phyloP scores from a whole-genome alignment of 805 yeast genomes.

The Sungouiella blattae region DNA sequence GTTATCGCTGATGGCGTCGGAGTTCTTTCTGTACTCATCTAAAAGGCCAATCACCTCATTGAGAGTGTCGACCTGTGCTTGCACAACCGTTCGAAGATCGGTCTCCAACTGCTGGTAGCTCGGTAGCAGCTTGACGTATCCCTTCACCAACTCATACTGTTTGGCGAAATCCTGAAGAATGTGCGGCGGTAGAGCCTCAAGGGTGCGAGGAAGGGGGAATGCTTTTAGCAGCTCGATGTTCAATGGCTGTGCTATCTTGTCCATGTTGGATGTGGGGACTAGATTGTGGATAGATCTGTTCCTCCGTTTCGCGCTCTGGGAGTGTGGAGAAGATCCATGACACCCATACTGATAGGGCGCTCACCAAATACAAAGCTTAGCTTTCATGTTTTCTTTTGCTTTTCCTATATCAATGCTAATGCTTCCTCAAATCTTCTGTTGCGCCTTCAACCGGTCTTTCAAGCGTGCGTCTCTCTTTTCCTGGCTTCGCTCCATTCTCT shows the following conservation, averaged over 20 bases:
- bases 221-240: conserved; percentile 12
- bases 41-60: conserved; percentile 19
- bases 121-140: conserved; percentile 21
- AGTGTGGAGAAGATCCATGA: too few relatives aligned
- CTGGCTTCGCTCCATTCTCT: conserved; percentile 22
- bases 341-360: too few relatives aligned
- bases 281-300: too few relatives aligned
- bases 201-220: conserved; percentile 26
- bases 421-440: too few relatives aligned
- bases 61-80: conserved; percentile 13
- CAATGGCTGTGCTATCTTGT: conserved; percentile 2
- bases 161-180: conserved; percentile 23
- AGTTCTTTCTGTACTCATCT: conserved; percentile 14
- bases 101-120: conserved; percentile 20
- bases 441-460: conserved; percentile 1
- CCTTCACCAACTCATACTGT: conserved; percentile 26
- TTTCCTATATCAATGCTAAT: too few relatives aligned
- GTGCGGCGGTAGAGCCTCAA: conserved; percentile 28
- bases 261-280: background rate
- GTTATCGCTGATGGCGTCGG: conserved; percentile 22
- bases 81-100: conserved; percentile 18
- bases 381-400: too few relatives aligned
- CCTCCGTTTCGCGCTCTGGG: too few relatives aligned
- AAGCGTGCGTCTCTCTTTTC: conserved; percentile 17
- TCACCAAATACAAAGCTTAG: too few relatives aligned